Base-by-base conservation (phyloP, 1,284 basidiomycete genomes). In the Kalmanozyma brasiliensis region DNA sequence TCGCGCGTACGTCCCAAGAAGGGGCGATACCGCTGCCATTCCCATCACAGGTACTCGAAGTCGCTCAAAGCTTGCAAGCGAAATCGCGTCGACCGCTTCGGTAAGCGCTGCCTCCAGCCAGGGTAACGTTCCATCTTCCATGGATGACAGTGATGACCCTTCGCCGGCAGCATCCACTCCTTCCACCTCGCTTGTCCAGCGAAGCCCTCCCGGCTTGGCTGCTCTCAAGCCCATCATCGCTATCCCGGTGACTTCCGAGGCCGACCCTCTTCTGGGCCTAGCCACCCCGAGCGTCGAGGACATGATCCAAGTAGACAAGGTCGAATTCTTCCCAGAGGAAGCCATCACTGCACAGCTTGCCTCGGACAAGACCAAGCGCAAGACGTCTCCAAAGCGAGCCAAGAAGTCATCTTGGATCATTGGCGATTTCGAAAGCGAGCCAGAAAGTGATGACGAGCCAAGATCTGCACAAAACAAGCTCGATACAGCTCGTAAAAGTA, bases 361-460 rank as follows among this genome's bases (percentile, higher is more conserved):
- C 3, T 51, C 45, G 3, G 38, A 48, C 19, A 24, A 35, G 4
- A n/a, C 19, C 22, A 61, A 49, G 32, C 48, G 53, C 16, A 67
- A 53, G 29, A 45, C 58, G 3, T 67, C 64, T 7, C 58, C 56
- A 14, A 64, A 64, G 38, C 49, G 41, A 6, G 24, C 19, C 46
- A 63, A 59, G 20, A 72, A 64, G 33, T 57, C 57, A 2, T 73
- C 69, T 8, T 68, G 66, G 64, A 65, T 67, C 52, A 61, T 67
- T 22, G 60, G 61, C 17, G 63, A 73, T 38, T 63, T 69, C 43
- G 61, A 69, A 35, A 63, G 60, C 41, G 65, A 63, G 42, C 55
- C 65, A 2, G 65, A 68, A 30, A 52, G 34, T 34, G 59, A 68
- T 19, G 65, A 62, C 5, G 59, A 68, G 3, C 44, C 17, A 9